Percentiles rank a stretch among this genome's conserved stretches.
Conservation (phyloP, 768 basidiomycete genomes). For the Tephrocybe rancida region DNA sequence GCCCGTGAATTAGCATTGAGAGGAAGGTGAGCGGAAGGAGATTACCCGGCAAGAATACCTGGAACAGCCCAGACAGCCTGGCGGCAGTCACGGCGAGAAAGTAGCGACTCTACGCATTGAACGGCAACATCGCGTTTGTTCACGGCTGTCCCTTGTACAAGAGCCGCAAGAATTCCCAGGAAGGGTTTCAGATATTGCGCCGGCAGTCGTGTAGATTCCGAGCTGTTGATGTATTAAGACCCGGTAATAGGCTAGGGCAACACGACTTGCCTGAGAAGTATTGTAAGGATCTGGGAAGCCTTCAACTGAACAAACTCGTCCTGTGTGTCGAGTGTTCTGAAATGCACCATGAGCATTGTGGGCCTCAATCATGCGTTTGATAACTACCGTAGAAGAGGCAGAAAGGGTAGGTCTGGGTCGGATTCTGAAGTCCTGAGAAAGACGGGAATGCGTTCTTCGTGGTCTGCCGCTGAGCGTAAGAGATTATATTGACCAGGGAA, state of each 20-base stretch:
- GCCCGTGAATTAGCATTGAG: neutral
- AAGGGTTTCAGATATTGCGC: slow-evolving; percentile 61
- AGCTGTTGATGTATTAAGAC: slow-evolving; percentile 32
- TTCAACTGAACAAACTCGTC: slow-evolving; percentile 98
- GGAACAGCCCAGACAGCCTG: slow-evolving; percentile 79
- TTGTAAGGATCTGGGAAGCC: slow-evolving; percentile 82
- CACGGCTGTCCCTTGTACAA: slow-evolving; percentile 59
- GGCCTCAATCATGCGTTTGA: neutral
- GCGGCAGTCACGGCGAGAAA: slow-evolving; percentile 81
- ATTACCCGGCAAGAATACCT: slow-evolving; percentile 68
- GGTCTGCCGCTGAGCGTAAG: slow-evolving; percentile 51
- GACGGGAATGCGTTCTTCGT: slow-evolving; percentile 83
- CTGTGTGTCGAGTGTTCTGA: slow-evolving; percentile 76
- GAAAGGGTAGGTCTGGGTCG: slow-evolving; percentile 83
- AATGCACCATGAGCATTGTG: slow-evolving; percentile 14
- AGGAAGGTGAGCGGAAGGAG: neutral
- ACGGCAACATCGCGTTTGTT: slow-evolving; percentile 89
- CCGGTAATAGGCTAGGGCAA: neutral
- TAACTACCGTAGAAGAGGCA: slow-evolving; percentile 71
- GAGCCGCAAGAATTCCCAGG: slow-evolving; percentile 55
- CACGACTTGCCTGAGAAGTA: slow-evolving; percentile 73
- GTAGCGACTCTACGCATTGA: slow-evolving; percentile 84
- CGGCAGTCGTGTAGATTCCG: slow-evolving; percentile 50
- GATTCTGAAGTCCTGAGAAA: slow-evolving; percentile 62
- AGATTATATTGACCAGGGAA: neutral